Evolutionary conservation across 2,329 filamentous ascomycete genomes (phyloP), one percentile per base, ranked within the genome.

Genomic region (Calonectria hongkongensis): DNA sequence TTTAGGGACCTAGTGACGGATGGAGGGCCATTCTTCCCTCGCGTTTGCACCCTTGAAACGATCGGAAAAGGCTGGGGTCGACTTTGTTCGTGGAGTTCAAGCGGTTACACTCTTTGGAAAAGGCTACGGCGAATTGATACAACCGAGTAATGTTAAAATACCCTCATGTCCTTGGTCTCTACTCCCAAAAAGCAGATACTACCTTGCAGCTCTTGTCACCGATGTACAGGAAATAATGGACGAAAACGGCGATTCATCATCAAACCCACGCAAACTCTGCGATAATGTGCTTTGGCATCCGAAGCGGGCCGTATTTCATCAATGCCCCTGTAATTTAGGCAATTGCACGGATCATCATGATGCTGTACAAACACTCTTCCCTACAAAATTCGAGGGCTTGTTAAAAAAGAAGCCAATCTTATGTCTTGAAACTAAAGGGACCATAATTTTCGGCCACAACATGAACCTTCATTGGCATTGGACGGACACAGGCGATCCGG

Each of bases 111-210:
- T 64, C 4, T 47, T 48, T 12, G 60, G 60, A n/a, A 21, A 27
- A 30, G 60, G 41, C 8, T 64, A 47, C 30, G 60, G 60, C 27
- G 60, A 64, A 16, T 41, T 64, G 25, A 48, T 64, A 47, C 60
- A 21, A 18, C 60, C 60, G 13, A 39, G 36, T 8, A 39, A 39
- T 39, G 36, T 13, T 13, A 7, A 15, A 7, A 27, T 16, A 13
- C 13, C 5, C 27, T 25, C n/a, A 16, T 63, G 58, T 8, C 58
- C 41, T 10, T 63, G 58, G 58, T 18, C 39, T 4, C 28, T 3
- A 15, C 25, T 63, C 0, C 58, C 39, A 13, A 27, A 7, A 3
- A 25, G 28, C 25, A 10, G 21, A 18, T 63, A 63, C 21, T 63
- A 47, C 10, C n/a, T 63, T 27, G 36, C 58, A 25, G 36, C 36